phyloP scores from a whole-genome alignment of 2,329 filamentous ascomycete species.

The Fusarium clavum region DNA sequence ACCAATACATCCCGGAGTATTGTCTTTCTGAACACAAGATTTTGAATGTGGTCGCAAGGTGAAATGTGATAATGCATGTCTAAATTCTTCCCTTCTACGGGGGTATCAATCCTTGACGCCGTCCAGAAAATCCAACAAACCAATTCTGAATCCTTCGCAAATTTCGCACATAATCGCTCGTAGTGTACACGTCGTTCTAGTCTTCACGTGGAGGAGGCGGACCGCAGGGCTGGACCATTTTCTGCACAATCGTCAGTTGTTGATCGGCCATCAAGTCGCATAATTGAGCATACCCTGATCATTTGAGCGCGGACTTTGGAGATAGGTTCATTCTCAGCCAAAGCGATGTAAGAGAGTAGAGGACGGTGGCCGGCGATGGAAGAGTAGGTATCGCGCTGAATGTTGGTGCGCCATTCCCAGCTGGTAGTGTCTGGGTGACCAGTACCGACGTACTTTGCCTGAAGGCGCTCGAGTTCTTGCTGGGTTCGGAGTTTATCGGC shows the following conservation, averaged over 20 bases:
- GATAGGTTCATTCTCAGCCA: conserved; percentile 86
- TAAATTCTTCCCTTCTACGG: conserved; percentile 23
- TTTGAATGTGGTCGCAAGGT: not conserved
- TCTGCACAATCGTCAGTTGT: conserved; percentile 54
- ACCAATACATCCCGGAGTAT: conserved; percentile 18
- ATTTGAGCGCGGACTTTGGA: conserved; percentile 83
- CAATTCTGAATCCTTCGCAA: conserved; percentile 1
- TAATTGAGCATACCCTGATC: conserved; percentile 70
- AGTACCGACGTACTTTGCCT: conserved; percentile 95
- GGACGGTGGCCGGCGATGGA: conserved; percentile 91
- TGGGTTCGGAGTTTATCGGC: conserved; percentile 98
- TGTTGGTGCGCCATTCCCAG: conserved; percentile 97
- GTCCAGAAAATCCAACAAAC: conserved; percentile 12
- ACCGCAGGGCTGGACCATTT: conserved; percentile 74
- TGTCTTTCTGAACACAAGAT: not conserved
- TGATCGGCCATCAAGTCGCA: not conserved
- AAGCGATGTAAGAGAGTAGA: conserved; percentile 86
- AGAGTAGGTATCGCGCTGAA: conserved; percentile 91
- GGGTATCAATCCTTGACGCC: conserved; percentile 47
- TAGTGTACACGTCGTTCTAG: conserved; percentile 45
- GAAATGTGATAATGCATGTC: conserved; percentile 8
- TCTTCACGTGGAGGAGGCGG: conserved; percentile 68
- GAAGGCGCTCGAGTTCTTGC: conserved; percentile 96
- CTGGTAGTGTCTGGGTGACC: conserved; percentile 96
- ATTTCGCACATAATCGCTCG: not conserved